A percentile compares a stretch with the other conserved stretches of the same genome.
Conservation (phyloP, 768 basidiomycete species). For the Kwoniella bestiolae region DNA sequence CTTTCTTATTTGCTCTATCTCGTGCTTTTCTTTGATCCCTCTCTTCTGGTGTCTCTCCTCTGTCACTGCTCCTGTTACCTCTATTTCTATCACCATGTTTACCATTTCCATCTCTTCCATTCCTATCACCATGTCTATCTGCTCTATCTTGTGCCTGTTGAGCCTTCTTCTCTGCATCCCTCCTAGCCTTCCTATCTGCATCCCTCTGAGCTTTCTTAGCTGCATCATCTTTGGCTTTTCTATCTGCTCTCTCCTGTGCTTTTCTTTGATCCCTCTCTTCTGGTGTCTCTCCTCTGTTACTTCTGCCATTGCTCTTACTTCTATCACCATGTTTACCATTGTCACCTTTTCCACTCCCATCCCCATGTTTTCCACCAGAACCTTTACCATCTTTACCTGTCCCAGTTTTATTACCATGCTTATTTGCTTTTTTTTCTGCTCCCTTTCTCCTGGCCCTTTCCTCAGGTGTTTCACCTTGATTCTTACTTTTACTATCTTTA, state of each 20-base stretch:
- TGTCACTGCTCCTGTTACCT: background rate
- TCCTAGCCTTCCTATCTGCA: constrained; percentile 10
- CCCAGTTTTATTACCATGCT: background rate
- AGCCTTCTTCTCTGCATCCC: background rate
- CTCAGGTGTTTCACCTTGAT: background rate
- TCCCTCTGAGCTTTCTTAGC: constrained; percentile 17
- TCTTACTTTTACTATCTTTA: background rate
- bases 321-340: background rate
- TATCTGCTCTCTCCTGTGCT: constrained; percentile 1
- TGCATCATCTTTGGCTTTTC: constrained; percentile 8
- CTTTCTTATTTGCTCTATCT: background rate
- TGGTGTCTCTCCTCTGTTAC: background rate
- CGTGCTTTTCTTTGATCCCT: background rate
- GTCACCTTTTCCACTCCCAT: background rate
- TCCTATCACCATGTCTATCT: background rate
- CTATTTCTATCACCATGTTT: background rate
- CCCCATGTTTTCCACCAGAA: background rate
- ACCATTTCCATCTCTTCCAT: constrained; percentile 7
- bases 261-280: constrained; percentile 14
- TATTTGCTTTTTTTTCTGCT: background rate
- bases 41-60: background rate
- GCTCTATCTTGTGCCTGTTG: background rate
- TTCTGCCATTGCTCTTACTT: background rate
- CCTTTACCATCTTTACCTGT: too few species aligned
- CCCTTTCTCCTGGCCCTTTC: too few species aligned